phyloP scores from a whole-genome alignment of 805 yeast species.

The Wickerhamomyces kurtzmanii region DNA sequence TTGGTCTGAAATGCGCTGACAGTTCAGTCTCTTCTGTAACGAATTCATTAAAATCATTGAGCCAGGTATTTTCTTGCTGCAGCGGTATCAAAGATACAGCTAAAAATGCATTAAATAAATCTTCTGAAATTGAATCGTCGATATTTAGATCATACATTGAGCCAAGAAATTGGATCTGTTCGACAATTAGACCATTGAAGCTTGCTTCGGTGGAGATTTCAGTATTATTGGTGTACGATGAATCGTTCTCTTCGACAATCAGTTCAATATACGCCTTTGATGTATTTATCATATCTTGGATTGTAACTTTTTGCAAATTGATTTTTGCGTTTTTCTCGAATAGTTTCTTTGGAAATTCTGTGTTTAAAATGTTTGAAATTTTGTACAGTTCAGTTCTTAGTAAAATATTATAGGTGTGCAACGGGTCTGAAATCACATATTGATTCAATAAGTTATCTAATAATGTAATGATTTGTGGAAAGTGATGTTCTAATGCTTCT shows the following conservation, averaged over 20 bases:
- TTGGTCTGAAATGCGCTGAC: constrained; percentile 37
- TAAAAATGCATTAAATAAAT: constrained; percentile 9
- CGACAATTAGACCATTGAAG: constrained; percentile 18
- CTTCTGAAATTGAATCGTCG: constrained; percentile 3
- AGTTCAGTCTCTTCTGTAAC: constrained; percentile 72
- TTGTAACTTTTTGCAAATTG: constrained; percentile 1
- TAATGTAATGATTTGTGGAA: constrained; percentile 15
- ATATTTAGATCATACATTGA: constrained; percentile 6
- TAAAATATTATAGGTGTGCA: constrained; percentile 5
- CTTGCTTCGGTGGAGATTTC: constrained; percentile 5
- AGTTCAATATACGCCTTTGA: constrained; percentile 5
- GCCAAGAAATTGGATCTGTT: constrained; percentile 23
- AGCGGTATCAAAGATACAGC: constrained; percentile 9
- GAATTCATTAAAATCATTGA: constrained; percentile 54
- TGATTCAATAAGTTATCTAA: constrained; percentile 7
- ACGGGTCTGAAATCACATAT: neutral
- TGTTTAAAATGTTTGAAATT: constrained; percentile 7
- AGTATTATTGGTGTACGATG: constrained; percentile 7
- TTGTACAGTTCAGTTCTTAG: constrained; percentile 5
- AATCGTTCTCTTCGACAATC: constrained; percentile 6
- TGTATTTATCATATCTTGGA: constrained; percentile 7
- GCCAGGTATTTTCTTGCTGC: constrained; percentile 36
- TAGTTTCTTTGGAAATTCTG: constrained; percentile 13
- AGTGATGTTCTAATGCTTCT: constrained; percentile 11
- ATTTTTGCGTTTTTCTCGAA: neutral